Conservation (phyloP, 1,139 yeast genomes). For the Kodamaea sp. region DNA sequence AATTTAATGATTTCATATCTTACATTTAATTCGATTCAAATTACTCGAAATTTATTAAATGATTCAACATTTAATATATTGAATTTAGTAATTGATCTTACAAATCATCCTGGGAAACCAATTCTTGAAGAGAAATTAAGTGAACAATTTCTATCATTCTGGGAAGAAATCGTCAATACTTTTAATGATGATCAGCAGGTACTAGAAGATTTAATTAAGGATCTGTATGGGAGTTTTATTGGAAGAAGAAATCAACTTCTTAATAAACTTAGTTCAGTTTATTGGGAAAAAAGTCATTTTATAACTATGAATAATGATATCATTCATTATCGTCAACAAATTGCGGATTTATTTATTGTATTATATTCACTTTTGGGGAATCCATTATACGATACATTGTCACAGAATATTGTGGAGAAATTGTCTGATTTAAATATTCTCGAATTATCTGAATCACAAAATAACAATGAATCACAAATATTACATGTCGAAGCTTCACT, state of each 20-base stretch:
- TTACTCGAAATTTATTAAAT: constrained; percentile 45
- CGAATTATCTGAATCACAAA: constrained; percentile 4
- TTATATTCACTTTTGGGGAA: constrained; percentile 62
- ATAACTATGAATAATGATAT: constrained; percentile 49
- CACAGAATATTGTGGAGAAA: constrained; percentile 7
- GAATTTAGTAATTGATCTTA: constrained; percentile 50
- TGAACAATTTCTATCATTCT: constrained; percentile 66
- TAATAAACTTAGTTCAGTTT: constrained; percentile 46
- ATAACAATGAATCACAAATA: constrained; percentile 2
- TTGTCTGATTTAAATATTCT: constrained; percentile 1
- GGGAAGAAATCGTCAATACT: constrained; percentile 73
- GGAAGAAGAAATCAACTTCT: constrained; percentile 36
- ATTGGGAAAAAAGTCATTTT: constrained; percentile 57
- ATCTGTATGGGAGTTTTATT: constrained; percentile 20
- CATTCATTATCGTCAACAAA: constrained; percentile 62
- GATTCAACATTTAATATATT: constrained; percentile 39
- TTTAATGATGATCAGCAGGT: constrained; percentile 53
- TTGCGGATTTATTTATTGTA: constrained; percentile 70
- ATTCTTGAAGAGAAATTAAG: constrained; percentile 67
- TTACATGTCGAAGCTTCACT: constrained; percentile 65
- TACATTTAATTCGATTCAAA: constrained; percentile 47
- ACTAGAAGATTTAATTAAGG: constrained; percentile 29
- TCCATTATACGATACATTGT: constrained; percentile 36
- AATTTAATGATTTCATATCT: constrained; percentile 51
- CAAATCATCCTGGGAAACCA: constrained; percentile 60